These are phyloP conservation scores for Citrus medica DNA, from an alignment of 345 rosid species.

Conservation along the genomic window DNA sequence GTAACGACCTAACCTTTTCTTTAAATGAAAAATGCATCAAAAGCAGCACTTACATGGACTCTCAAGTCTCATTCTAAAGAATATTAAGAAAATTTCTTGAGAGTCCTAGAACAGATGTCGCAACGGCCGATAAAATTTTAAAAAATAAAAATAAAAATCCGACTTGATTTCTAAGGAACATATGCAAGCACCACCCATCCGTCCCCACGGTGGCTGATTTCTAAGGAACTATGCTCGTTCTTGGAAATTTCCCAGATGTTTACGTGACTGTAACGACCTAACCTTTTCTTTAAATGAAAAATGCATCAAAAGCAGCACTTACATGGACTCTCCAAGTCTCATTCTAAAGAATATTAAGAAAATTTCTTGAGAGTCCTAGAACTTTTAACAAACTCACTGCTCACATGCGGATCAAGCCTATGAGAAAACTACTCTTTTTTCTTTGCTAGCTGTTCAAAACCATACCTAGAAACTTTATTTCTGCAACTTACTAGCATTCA, in stretches of 20 bases:
- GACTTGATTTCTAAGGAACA: slow-evolving; percentile 21
- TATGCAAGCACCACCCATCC: not conserved
- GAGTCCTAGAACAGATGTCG: no score
- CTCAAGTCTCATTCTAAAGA: not conserved
- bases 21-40: not conserved
- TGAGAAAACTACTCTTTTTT: not conserved
- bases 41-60: not conserved
- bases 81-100: not conserved
- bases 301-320: not conserved
- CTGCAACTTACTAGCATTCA: not conserved
- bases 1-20: no score
- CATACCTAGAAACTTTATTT: not conserved
- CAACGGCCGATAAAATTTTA: not conserved
- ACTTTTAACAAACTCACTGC: not conserved
- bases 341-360: not conserved
- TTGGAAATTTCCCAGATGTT: slow-evolving; percentile 19
- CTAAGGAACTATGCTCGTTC: not conserved
- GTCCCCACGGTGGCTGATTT: not conserved
- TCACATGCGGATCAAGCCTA: not conserved
- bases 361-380: not conserved
- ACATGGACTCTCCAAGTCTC: not conserved
- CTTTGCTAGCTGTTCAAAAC: not conserved
- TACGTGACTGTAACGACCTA: not conserved
- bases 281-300: not conserved
- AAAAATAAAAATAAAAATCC: not conserved